Evolutionary conservation across 1,284 basidiomycete species (phyloP), one percentile per base, ranked within the genome.

Genomic region (Athelia psychrophila): DNA sequence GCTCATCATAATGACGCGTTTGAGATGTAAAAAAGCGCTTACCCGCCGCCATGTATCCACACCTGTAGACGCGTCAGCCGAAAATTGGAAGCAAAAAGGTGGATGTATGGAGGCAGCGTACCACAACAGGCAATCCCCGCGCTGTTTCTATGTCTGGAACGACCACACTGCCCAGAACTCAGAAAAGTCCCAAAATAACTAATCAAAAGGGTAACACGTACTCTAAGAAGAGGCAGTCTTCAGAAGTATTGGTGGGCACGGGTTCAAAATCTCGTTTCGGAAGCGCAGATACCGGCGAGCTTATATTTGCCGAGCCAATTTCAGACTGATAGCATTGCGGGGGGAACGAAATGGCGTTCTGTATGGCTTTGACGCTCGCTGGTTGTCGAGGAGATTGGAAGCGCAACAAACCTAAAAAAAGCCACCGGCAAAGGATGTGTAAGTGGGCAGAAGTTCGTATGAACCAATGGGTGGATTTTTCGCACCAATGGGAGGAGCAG

Each of bases 1-100:
- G 32, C 12, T 13, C 18, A 30, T 4, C 9, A 48, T 10, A 16
- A 27, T 6, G 13, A 23, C 32, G 4, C 13, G n/a, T 6, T 30
- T 5, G 19, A 32, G 19, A 46, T 13, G n/a, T 27, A 40, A 22
- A 25, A 45, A 24, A n/a, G 44, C 13, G 36, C 24, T 18, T 46
- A 61, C 60, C 60, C 59, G 54, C 60, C 60, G 16, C 61, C 59
- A 46, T 61, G 61, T 32, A 61, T 60, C 56, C 56, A 62, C 15
- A 62, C 27, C 27, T 30, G 13, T 5, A 5, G 13, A 6, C 6
- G 27, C 5, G 27, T 30, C 6, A 30, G 27, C 13, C 6, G 13
- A 13, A n/a, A n/a, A 6, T 6, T 30, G 27, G 13, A 6, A 6
- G 6, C 27, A n/a, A n/a, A n/a, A n/a, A 30, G 6, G 27, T 30